phyloP scores from a whole-genome alignment of 2,329 filamentous ascomycete genomes.

The Fusarium xyrophilum region DNA sequence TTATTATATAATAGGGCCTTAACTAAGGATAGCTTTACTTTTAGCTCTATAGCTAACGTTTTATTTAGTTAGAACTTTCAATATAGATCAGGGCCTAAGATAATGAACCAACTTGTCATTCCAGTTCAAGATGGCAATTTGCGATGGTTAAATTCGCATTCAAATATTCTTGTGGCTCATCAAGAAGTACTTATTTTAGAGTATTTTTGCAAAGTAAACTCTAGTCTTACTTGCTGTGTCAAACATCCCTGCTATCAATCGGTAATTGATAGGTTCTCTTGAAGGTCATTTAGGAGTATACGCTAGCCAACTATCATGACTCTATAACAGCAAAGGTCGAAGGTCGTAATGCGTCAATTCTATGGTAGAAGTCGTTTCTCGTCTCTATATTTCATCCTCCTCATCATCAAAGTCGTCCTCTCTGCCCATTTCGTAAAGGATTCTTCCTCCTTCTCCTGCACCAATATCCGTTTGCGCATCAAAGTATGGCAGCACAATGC shows the following conservation, averaged over 20 bases:
- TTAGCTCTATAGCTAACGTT: too few relatives aligned
- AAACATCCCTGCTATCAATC: neutral
- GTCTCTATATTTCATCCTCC: conserved; percentile 80
- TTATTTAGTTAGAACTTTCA: too few relatives aligned
- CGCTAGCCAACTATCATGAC: neutral
- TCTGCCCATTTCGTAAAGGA: conserved; percentile 94
- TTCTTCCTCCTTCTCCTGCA: conserved; percentile 85
- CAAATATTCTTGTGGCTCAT: neutral
- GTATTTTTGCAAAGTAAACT: neutral
- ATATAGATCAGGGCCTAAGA: too few relatives aligned
- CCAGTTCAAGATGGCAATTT: conserved; percentile 5
- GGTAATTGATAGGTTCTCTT: too few relatives aligned
- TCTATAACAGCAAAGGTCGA: neutral
- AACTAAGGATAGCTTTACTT: too few relatives aligned
- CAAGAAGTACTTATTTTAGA: neutral
- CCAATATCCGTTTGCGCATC: conserved; percentile 87
- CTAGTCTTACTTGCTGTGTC: neutral
- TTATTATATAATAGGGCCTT: too few relatives aligned
- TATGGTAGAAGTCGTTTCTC: neutral
- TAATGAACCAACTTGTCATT: conserved; percentile 27
- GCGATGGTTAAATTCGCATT: neutral
- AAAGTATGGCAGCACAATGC: conserved; percentile 92
- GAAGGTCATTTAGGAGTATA: neutral
- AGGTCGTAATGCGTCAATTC: neutral
- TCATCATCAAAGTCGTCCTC: conserved; percentile 98